phyloP scores from a whole-genome alignment of 768 basidiomycete genomes.

The Lactifluus rugatus region DNA sequence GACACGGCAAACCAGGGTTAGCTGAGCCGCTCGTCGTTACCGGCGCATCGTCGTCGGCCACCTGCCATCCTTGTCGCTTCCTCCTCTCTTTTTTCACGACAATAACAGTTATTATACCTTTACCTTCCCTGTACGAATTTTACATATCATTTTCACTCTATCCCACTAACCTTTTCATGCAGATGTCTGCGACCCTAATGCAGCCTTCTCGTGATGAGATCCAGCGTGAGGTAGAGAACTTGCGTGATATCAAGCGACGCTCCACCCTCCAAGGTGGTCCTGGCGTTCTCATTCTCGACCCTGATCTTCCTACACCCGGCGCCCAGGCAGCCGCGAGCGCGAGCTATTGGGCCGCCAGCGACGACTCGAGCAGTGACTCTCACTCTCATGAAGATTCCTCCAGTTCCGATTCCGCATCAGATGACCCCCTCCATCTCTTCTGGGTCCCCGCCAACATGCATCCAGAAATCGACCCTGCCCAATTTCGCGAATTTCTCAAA shows the following conservation, averaged over 20 bases:
- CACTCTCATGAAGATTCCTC: conserved; percentile 36
- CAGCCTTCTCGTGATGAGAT: conserved; percentile 82
- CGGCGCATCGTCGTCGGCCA: conserved; percentile 5
- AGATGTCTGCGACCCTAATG: conserved; percentile 26
- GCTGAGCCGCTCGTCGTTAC: conserved; percentile 7
- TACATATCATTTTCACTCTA: no score
- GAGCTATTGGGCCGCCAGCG: conserved; percentile 26
- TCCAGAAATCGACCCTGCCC: conserved; percentile 94
- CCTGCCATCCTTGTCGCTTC: neutral
- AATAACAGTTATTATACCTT: neutral
- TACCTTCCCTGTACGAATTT: neutral
- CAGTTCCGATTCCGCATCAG: conserved; percentile 31
- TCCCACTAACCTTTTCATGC: neutral
- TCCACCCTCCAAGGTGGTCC: conserved; percentile 67
- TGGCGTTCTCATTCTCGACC: conserved; percentile 78
- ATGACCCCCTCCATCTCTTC: conserved; percentile 87
- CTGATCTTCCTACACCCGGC: conserved; percentile 76
- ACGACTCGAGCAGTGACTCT: conserved; percentile 36
- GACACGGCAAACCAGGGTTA: neutral
- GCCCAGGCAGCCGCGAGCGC: conserved; percentile 39
- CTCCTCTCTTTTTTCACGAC: neutral
- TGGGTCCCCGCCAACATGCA: conserved; percentile 97
- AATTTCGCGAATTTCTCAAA: conserved; percentile 91
- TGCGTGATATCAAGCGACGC: conserved; percentile 74
- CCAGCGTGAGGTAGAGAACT: conserved; percentile 75